Conservation (phyloP, 108 stramenopile species). For the Skeletonema potamos region DNA sequence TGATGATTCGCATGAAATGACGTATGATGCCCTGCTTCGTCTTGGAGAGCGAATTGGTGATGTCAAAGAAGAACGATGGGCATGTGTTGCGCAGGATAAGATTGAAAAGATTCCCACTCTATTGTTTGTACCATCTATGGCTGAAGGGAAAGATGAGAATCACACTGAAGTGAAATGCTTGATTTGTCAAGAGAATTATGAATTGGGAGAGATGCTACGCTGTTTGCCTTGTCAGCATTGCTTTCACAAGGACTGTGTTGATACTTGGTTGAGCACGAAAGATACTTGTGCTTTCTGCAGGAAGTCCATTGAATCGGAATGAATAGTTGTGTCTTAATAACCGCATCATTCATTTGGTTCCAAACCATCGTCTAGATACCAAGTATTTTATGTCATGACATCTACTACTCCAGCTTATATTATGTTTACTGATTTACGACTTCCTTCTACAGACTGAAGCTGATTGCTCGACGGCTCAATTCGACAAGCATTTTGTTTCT, state of each 20-base stretch:
- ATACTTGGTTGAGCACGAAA: conserved; percentile 81
- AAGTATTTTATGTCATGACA: too few species aligned
- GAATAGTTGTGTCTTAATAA: neutral
- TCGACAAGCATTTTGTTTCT: too few species aligned
- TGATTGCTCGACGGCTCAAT: too few species aligned
- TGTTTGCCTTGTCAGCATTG: conserved; percentile 81
- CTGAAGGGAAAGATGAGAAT: conserved; percentile 57
- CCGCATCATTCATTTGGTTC: neutral
- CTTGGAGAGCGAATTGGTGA: conserved; percentile 82
- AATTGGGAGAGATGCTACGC: conserved; percentile 67
- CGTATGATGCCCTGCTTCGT: conserved; percentile 72
- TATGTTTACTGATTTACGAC: too few species aligned
- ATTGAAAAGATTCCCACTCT: conserved; percentile 60
- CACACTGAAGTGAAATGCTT: conserved; percentile 83
- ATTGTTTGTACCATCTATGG: conserved; percentile 35
- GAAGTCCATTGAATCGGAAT: conserved; percentile 49
- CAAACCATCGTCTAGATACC: neutral
- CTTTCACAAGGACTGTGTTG: conserved; percentile 90
- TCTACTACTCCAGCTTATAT: too few species aligned
- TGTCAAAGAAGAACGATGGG: conserved; percentile 88
- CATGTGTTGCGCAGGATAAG: conserved; percentile 49
- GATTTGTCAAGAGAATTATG: conserved; percentile 88
- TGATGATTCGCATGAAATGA: conserved; percentile 35
- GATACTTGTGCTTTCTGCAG: conserved; percentile 94
- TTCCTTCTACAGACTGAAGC: too few species aligned